A percentile compares a stretch with the other conserved stretches of the same genome.
Conservation (phyloP, 345 rosid genomes). For the Brassica cretica region DNA sequence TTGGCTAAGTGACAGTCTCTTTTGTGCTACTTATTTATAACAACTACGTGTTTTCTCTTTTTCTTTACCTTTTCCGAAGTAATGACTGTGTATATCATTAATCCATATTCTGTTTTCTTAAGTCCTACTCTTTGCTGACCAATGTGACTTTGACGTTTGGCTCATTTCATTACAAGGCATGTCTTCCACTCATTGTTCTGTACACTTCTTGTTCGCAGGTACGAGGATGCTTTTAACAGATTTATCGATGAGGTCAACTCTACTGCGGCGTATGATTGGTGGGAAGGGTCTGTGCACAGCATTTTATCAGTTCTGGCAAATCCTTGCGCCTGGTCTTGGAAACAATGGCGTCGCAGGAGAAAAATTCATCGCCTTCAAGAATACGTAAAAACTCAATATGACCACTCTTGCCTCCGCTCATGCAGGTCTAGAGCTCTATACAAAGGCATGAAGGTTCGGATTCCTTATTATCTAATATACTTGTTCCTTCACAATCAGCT, state of each 20-base stretch:
- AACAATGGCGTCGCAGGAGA: conserved; percentile 88
- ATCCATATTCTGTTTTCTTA: background rate
- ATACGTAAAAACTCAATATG: conserved; percentile 94
- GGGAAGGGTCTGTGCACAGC: conserved; percentile 99
- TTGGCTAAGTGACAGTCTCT: background rate
- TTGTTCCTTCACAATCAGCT: conserved; percentile 10
- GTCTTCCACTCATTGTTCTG: conserved; percentile 10
- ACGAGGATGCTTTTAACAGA: conserved; percentile 96
- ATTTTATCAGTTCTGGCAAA: conserved; percentile 86
- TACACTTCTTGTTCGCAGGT: conserved; percentile 51
- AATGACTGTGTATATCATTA: background rate
- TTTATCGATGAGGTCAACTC: conserved; percentile 96
- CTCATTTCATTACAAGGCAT: conserved; percentile 4
- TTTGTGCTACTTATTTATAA: background rate
- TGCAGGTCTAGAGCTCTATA: conserved; percentile 97
- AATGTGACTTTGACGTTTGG: conserved; percentile 17
- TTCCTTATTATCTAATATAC: conserved; percentile 20
- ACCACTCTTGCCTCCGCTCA: conserved; percentile 97
- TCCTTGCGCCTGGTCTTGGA: conserved; percentile 99
- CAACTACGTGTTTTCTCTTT: background rate
- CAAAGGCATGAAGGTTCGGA: conserved; percentile 94
- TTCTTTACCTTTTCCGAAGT: background rate
- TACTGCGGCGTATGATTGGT: conserved; percentile 98
- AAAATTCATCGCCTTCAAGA: conserved; percentile 93
- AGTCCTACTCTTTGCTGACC: background rate